phyloP scores from a whole-genome alignment of 164 flowering plant species.

The Piper betle region DNA sequence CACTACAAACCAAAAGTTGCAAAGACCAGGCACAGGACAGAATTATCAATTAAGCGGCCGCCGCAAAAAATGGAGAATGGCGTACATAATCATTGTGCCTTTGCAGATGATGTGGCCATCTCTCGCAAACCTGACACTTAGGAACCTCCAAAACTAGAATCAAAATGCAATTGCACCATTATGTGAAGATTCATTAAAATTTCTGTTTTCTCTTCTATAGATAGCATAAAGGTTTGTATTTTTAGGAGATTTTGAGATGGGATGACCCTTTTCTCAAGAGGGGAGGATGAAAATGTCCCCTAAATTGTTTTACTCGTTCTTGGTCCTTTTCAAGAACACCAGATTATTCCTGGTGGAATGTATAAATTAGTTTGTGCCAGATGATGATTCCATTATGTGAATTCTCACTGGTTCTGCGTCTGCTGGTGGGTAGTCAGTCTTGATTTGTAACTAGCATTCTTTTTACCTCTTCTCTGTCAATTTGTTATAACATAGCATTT shows the following conservation, averaged over 20 bases:
- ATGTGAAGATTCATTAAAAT: conserved; percentile 35
- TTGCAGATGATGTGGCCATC: conserved; percentile 14
- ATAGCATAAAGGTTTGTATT: conserved; percentile 7
- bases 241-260: conserved; percentile 37
- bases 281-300: conserved; percentile 14
- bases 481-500: too few relatives aligned
- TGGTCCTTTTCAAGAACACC: conserved; percentile 38
- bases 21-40: conserved; percentile 38
- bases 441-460: too few relatives aligned
- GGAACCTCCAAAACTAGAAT: conserved; percentile 74
- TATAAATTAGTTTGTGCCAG: not conserved
- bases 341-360: not conserved
- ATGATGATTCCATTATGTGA: not conserved
- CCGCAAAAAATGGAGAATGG: conserved; percentile 3
- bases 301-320: conserved; percentile 15
- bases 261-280: too few relatives aligned
- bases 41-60: conserved; percentile 27
- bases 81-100: not conserved
- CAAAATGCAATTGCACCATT: conserved; percentile 80
- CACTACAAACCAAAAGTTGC: conserved; percentile 42
- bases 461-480: too few relatives aligned
- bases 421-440: too few relatives aligned
- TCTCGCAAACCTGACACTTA: conserved; percentile 15
- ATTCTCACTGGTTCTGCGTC: not conserved
- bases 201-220: not conserved